Base-by-base conservation (phyloP, 129 eudicot genomes). In the Smallanthus sonchifolius region DNA sequence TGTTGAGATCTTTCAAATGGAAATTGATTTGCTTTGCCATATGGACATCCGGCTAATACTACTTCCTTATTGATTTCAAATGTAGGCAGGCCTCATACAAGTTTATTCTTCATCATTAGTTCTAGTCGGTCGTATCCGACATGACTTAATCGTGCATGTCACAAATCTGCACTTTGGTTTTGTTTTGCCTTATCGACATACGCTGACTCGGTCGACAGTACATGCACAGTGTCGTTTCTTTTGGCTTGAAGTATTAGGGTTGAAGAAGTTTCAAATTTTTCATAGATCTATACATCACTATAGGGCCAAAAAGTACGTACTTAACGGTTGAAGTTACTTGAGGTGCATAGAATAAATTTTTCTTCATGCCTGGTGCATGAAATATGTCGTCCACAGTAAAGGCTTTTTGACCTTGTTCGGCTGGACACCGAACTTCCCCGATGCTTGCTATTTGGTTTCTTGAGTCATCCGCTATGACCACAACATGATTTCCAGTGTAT, bases 21-120 rank as follows among this genome's bases (percentile, higher is more conserved):
- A 20, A 77, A 37, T 45, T 59, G 61, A 45, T 69, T 70, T 11
- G 76, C 82, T 19, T 77, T 77, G 1, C 82, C 70, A 59, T 56
- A 77, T 64, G 69, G 63, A 11, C 76, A 77, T 11, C 70, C 70
- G 5, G 17, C 68, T 44, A 52, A 69, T 7, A 69, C 70, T 2
- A 34, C 43, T 0, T 68, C 81, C 0, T 11, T 14, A 7, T 19
- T 10, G 9, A 77, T 16, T 1, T 69, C 64, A 2, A 65, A 17
- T 10, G 16, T 19, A 6, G 80, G 32, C 35, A 19, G 32, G 5
- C 62, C 62, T 4, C 63, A 34, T 32, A 75, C 24, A 2, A 37
- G 17, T 30, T 44, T 2, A 2, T 65, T 65, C 44, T 57, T 39
- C 70, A 69, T 77, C 71, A 69, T 77, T 10, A 39, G 6, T 36